Base-by-base conservation (phyloP, 768 basidiomycete species). In the Cyathus striatus region DNA sequence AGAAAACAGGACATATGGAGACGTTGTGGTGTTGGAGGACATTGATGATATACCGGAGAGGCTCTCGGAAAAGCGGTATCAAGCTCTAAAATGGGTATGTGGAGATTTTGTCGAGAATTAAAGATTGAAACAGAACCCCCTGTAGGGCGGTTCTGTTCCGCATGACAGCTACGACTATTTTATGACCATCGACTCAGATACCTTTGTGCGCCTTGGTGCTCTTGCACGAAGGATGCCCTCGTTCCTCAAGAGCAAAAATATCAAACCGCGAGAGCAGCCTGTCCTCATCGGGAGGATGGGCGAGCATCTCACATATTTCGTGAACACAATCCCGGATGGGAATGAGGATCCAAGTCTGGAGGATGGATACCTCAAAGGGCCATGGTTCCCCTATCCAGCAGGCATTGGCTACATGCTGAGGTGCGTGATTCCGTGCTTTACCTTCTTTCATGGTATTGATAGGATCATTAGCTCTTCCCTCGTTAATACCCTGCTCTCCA, bases 321-420 rank as follows among this genome's bases (percentile, higher is more conserved):
- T 14, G 13, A 37, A 37, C 18, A 37, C 13, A 3, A 20, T 20
- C 21, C 14, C 13, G 14, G 35, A 37, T 20, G 35, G 21, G 3
- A 37, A 5, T 5, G 21, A 10, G 35, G 5, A 37, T 20, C 10
- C 18, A 10, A n/a, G 14, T 20, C 35, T 10, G 12, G 13, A 37
- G 21, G 35, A 37, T 20, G 18, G 21, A 18, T 10, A n/a, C 10
- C n/a, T 37, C 10, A 14, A 10, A 10, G 35, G 35, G 21, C 35
- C 35, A 5, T 37, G 35, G 35, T 37, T n/a, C 18, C 21, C 2
- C 10, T 37, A 37, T 37, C 35, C 35, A 13, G 21, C n/a, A n/a
- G 35, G 35, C 13, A 37, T 37, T 20, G 35, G 35, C 10, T 37
- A 37, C 18, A 37, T 37, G 35, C 35, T 37, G n/a, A 37, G 35